Percentiles rank a stretch among this genome's conserved stretches.
Evolutionary conservation across 306 rosid genomes (phyloP).

Genomic region (Pyrus bretschneideri): DNA sequence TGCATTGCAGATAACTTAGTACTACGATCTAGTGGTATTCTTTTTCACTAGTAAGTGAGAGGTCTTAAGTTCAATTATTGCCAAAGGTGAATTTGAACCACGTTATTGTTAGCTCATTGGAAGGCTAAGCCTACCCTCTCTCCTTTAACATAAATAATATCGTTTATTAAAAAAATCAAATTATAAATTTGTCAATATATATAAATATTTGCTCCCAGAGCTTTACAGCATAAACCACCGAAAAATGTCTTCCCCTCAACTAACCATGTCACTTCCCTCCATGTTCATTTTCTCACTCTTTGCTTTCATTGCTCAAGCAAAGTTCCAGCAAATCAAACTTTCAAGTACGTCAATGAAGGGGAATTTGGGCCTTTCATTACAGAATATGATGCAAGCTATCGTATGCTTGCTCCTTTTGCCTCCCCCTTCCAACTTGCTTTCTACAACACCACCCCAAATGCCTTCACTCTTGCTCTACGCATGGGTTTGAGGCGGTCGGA

Average conservation of each 20-base stretch:
- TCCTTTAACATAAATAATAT: too few relatives aligned
- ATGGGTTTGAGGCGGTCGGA: constrained; percentile 49
- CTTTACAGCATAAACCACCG: not conserved
- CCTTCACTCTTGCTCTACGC: constrained; percentile 60
- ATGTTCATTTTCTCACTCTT: constrained; percentile 14
- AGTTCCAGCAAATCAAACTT: constrained; percentile 52
- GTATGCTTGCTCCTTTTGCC: constrained; percentile 18
- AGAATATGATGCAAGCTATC: constrained; percentile 48
- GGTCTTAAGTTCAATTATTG: too few relatives aligned
- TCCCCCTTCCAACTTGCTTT: constrained; percentile 60
- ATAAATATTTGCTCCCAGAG: not conserved
- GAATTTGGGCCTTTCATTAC: constrained; percentile 39
- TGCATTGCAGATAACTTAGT: not conserved
- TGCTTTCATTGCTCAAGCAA: constrained; percentile 25
- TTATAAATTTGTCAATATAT: not conserved
- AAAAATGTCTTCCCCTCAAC: not conserved
- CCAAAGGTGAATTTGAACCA: too few relatives aligned
- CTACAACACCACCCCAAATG: constrained; percentile 66
- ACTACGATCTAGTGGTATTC: too few relatives aligned
- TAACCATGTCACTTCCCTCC: not conserved
- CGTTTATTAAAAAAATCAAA: too few relatives aligned
- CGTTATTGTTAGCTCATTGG: too few relatives aligned
- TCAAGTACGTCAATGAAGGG: constrained; percentile 39
- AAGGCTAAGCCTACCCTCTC: too few relatives aligned
- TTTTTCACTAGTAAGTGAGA: too few relatives aligned